Evolutionary conservation across 1,139 yeast species (phyloP), one percentile per base, ranked within the genome.

Genomic region (Blastobotrys arbuscula): DNA sequence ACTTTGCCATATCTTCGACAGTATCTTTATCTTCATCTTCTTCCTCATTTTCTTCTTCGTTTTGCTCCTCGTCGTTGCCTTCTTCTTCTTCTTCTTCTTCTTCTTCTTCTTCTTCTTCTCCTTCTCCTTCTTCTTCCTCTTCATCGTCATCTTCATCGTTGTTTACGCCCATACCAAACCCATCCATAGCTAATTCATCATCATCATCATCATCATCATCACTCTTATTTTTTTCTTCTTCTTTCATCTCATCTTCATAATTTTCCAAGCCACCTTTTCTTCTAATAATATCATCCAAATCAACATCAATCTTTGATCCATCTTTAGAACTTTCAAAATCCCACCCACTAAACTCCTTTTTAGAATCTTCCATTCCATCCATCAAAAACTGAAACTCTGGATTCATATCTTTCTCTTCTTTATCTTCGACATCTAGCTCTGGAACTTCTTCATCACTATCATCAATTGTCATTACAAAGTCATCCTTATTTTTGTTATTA

Each of bases 281-380:
- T 69, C 84, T 80, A 59, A 89, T 84, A 50, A 89, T 89, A 24
- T 81, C 82, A 61, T 89, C 96, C 57, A 89, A 73, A 69, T 88
- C 94, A n/a, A 89, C 96, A 50, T 81, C 87, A 55, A 52, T 49
- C 35, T 47, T 48, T 31, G 68, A 66, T n/a, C 68, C 52, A 26
- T 53, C 53, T 19, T 53, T 71, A 47, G 74, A 78, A 15, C 76
- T 77, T 40, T 73, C 78, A 63, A 87, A 86, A 57, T 87, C 89
- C 96, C 96, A 89, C 2, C 95, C 96, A 43, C 79, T 80, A 49
- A 84, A 80, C 15, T 42, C 40, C 16, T 69, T 71, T 3, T 71
- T 62, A 2, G 71, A 61, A 1, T 74, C 64, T 30, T 76, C 81
- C 26, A 78, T 81, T 19, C 83, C 94, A 23, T 80, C 69, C 57